Evolutionary conservation across 371 early-diverging fungal genomes (phyloP).

Genomic region (Umbelopsis sp.): DNA sequence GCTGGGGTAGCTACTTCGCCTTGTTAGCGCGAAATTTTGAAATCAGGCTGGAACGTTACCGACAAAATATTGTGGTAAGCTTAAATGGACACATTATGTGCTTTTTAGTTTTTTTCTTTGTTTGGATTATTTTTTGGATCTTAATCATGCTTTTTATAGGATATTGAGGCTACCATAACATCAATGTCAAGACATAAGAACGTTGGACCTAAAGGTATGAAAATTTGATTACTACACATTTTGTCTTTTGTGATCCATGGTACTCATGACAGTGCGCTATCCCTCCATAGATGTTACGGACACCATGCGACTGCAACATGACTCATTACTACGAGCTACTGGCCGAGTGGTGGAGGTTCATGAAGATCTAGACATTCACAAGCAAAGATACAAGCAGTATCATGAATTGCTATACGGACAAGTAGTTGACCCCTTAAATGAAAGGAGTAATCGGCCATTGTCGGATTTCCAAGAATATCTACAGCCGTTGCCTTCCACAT

Average conservation of each 20-base stretch:
- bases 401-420: constrained; percentile 5
- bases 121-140: too few species aligned
- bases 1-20: neutral
- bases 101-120: too few species aligned
- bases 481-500: constrained; percentile 1
- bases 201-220: neutral
- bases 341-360: constrained; percentile 6
- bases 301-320: constrained; percentile 3
- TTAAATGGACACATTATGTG: too few species aligned
- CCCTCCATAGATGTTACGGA: neutral
- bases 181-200: constrained; percentile 12
- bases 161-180: constrained; percentile 13
- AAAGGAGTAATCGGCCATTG: neutral
- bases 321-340: neutral
- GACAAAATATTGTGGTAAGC: constrained; percentile 8
- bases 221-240: neutral
- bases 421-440: neutral
- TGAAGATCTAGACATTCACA: constrained; percentile 11
- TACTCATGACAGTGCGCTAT: neutral
- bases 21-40: constrained; percentile 2
- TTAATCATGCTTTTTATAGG: neutral
- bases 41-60: constrained; percentile 5
- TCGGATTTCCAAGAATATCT: constrained; percentile 1
- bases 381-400: constrained; percentile 4
- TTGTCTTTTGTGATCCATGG: too few species aligned